phyloP scores from a whole-genome alignment of 257 asterid species.

The Solanum gandarillasii region DNA sequence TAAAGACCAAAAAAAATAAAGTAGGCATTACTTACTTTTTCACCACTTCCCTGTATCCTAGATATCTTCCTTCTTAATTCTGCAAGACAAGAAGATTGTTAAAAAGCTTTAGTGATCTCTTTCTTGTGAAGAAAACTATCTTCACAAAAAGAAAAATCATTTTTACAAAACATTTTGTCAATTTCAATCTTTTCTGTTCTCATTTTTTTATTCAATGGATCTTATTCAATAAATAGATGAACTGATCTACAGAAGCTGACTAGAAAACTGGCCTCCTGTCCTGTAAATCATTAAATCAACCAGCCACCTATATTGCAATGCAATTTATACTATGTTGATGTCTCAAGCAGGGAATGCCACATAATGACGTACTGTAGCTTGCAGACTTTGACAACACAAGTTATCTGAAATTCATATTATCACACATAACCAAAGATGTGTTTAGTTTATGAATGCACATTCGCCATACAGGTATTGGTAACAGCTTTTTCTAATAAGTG shows the following conservation, averaged over 20 bases:
- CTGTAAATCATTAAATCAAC: neutral
- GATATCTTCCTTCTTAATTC: slow-evolving; percentile 63
- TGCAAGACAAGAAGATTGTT: slow-evolving; percentile 18
- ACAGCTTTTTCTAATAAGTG: neutral
- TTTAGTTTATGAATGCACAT: neutral
- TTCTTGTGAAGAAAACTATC: neutral
- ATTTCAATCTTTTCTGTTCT: neutral
- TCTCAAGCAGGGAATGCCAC: neutral
- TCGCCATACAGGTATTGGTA: neutral
- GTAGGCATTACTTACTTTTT: slow-evolving; percentile 40
- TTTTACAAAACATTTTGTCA: neutral
- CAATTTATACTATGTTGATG: neutral
- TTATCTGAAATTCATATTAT: neutral
- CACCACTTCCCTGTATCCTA: slow-evolving; percentile 33
- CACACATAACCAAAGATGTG: neutral
- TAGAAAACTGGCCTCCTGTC: neutral
- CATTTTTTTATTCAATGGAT: neutral
- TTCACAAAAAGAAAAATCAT: neutral
- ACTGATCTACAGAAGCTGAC: neutral
- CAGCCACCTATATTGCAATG: neutral
- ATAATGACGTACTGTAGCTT: neutral
- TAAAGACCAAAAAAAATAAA: slow-evolving; percentile 5
- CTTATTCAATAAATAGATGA: neutral
- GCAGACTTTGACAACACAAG: neutral
- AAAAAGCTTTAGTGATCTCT: neutral